Percentiles rank a stretch among this genome's conserved stretches.
Conservation (phyloP, 1,284 basidiomycete species). For the Ceratobasidium sp. region DNA sequence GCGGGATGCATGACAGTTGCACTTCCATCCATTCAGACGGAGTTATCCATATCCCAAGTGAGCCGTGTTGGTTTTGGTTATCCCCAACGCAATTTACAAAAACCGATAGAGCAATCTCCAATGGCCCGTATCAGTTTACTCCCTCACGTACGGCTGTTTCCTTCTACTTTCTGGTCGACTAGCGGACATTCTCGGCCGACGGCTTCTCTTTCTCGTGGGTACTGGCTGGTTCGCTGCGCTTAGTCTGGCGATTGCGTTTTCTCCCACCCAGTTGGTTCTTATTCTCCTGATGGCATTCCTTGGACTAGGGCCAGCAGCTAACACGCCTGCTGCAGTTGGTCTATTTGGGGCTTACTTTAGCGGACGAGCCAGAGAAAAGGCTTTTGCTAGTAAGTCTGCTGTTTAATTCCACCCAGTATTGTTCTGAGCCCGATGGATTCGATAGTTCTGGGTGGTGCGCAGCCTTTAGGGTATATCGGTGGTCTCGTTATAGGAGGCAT, state of each 20-base stretch:
- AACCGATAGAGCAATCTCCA: constrained; percentile 22
- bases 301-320: constrained; percentile 39
- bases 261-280: constrained; percentile 25
- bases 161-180: constrained; percentile 40
- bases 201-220: constrained; percentile 39
- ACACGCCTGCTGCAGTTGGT: constrained; percentile 39
- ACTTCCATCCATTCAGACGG: constrained; percentile 40
- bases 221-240: constrained; percentile 37
- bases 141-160: constrained; percentile 41
- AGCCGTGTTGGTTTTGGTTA: background rate
- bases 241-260: constrained; percentile 37
- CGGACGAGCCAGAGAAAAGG: constrained; percentile 36
- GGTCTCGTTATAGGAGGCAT: constrained; percentile 41
- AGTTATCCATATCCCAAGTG: constrained; percentile 38
- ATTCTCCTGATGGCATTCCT: constrained; percentile 40
- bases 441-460: constrained; percentile 39
- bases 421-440: too few species aligned
- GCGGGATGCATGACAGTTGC: constrained; percentile 41
- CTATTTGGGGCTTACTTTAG: constrained; percentile 39
- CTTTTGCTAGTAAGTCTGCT: constrained; percentile 32
- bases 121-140: constrained; percentile 35
- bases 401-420: background rate
- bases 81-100: background rate
- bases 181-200: constrained; percentile 39
- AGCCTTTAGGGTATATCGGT: constrained; percentile 41